Base-by-base conservation (phyloP, 2,329 filamentous ascomycete species). In the Colletotrichum neosansevieriae region DNA sequence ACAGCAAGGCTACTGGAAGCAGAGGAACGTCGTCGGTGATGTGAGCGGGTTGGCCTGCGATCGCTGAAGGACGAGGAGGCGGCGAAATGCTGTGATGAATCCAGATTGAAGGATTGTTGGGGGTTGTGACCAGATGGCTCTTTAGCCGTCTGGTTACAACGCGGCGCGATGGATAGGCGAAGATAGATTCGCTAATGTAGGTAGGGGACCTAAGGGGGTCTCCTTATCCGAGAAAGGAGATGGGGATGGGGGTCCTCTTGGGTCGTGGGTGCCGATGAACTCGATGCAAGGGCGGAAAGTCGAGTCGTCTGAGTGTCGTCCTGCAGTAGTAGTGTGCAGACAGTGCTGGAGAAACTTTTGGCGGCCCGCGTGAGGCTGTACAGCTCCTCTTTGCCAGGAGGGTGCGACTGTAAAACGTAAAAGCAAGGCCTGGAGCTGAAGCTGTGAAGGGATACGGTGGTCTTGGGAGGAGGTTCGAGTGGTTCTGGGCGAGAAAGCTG, bases 11-110 rank as follows among this genome's bases (percentile, higher is more conserved):
- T 71, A 66, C 76, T 60, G 38, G 78, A 69, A n/a, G 67, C 50
- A 34, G 67, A 73, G 60, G 76, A 77, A 73, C 74, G 74, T 68
- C 76, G 74, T 70, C 75, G 71, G 73, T 75, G 75, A 70, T 78
- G 76, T 47, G 74, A 73, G 58, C 74, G 70, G 56, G 71, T 63
- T 50, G 75, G 68, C 53, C 70, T 70, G 47, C 70, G 70, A 60
- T 74, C 73, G 73, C 73, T 74, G 40, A 73, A 73, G 57, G 75
- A 74, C n/a, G 74, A 71, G 10, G 67, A 67, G 50, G 70, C 67
- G 58, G 62, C 67, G 54, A 61, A 67, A 42, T 57, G 47, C 50
- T 71, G 59, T 63, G 71, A 42, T 42, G 63, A 38, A 69, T 71
- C 71, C 71, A 72, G 71, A 36, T 67, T 72, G 70, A 58, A 71